Conservation (phyloP, 176 grass and related monocot genomes). For the Ensete glaucum region DNA sequence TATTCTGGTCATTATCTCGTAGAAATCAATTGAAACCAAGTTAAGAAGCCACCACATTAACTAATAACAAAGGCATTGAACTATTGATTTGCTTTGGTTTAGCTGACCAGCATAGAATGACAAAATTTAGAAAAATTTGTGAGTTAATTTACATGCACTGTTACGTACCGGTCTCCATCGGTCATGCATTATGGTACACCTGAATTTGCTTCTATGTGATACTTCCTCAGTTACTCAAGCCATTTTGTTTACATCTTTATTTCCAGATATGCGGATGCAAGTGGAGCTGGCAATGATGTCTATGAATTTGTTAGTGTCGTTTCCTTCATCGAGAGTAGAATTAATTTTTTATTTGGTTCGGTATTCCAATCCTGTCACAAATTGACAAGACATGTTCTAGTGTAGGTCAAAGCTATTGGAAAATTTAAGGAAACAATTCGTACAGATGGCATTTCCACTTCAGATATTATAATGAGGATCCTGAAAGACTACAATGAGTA, state of each 20-base stretch:
- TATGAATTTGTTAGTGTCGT: slow-evolving; percentile 23
- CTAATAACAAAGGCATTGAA: too few relatives aligned
- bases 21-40: neutral
- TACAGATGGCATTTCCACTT: slow-evolving; percentile 23
- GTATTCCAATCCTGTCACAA: neutral
- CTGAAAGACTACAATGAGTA: slow-evolving; percentile 23
- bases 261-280: slow-evolving; percentile 21
- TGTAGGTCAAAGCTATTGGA: slow-evolving; percentile 17
- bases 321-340: neutral
- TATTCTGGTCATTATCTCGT: neutral
- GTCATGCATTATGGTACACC: neutral
- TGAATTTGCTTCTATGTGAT: neutral
- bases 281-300: slow-evolving; percentile 25
- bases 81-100: neutral
- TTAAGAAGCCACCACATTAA: neutral
- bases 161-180: too few relatives aligned
- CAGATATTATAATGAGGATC: slow-evolving; percentile 25
- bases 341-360: too few relatives aligned
- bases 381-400: neutral
- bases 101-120: neutral
- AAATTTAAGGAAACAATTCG: slow-evolving; percentile 22
- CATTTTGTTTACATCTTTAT: neutral
- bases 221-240: neutral
- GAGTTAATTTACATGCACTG: neutral
- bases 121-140: neutral